Conservation (phyloP, 2,329 filamentous ascomycete genomes). For the Cytospora chrysosperma region DNA sequence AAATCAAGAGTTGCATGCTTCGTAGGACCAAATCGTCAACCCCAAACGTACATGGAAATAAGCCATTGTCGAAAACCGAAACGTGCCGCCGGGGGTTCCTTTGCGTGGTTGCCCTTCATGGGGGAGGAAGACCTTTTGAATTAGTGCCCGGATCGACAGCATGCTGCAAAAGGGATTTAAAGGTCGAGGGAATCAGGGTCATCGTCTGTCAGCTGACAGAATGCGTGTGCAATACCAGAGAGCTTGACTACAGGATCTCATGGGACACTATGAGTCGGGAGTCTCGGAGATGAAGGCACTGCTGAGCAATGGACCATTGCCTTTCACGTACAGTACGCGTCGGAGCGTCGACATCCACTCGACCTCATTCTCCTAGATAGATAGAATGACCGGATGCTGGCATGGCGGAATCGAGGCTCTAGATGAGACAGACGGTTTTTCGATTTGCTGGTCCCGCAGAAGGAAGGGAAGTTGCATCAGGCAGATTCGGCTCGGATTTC, state of each 20-base stretch:
- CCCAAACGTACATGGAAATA: background rate
- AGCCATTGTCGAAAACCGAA: too few species aligned
- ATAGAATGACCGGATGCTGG: background rate
- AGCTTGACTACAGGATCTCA: background rate
- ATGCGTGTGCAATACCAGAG: background rate
- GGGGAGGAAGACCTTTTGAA: background rate
- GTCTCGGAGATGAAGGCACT: background rate
- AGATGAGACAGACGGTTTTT: background rate
- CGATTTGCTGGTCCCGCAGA: background rate
- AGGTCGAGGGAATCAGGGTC: background rate
- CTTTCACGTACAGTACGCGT: background rate
- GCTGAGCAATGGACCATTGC: background rate
- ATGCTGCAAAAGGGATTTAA: background rate
- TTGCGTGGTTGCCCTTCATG: background rate
- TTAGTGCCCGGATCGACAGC: background rate
- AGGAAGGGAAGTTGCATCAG: constrained; percentile 1
- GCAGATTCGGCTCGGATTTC: background rate
- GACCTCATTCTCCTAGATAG: background rate
- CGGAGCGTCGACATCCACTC: background rate
- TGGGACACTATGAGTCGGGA: background rate
- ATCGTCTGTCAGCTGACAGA: background rate
- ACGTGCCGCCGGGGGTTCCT: too few species aligned
- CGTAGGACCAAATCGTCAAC: background rate
- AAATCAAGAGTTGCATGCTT: background rate
- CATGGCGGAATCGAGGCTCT: background rate